Base-by-base conservation (phyloP, 2,329 filamentous ascomycete species). In the Parastagonospora nodorum region DNA sequence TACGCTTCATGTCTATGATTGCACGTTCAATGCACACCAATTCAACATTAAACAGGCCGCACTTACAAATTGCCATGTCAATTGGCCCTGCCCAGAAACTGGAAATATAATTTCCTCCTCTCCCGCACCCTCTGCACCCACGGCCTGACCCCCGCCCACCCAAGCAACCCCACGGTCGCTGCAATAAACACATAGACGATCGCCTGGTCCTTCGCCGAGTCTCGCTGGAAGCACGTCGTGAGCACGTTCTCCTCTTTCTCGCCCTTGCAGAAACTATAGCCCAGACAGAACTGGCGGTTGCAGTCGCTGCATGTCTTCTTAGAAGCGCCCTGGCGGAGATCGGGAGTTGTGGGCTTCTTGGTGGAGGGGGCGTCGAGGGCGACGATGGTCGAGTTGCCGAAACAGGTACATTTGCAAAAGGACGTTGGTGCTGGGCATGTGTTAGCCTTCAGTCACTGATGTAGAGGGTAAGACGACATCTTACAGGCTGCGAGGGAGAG, bases 341-440 rank as follows among this genome's bases (percentile, higher is more conserved):
- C 43, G 12, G 57, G 31, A 14, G 36, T 32, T 5, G 55, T 15
- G 4, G 68, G 61, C 32, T 69, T 68, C 32, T 66, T 59, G 14
- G 60, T 45, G 30, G 60, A 54, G 8, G 75, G 74, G 8, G 78
- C 77, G 54, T 84, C 80, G 50, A 88, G 81, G 14, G 84, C 82
- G 58, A 88, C 87, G 44, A 88, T 87, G 47, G 84, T 87, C 74
- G 81, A 85, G 68, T 88, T 88, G 43, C 80, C 79, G 73, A 84
- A 84, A 72, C 86, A 88, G 49, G 84, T 87, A 70, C 86, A 88
- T 82, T 88, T 88, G 81, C 86, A 88, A 74, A 88, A 88, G 51
- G 84, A 86, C 12, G 84, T 83, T 19, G 80, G 78, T 37, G 78
- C 79, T 80, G 59, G 50, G 41, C 9, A 37, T 19, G 42, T 30